These are phyloP conservation scores for Solanum medicagineum DNA, from an alignment of 257 asterid species.

Conservation along the genomic window DNA sequence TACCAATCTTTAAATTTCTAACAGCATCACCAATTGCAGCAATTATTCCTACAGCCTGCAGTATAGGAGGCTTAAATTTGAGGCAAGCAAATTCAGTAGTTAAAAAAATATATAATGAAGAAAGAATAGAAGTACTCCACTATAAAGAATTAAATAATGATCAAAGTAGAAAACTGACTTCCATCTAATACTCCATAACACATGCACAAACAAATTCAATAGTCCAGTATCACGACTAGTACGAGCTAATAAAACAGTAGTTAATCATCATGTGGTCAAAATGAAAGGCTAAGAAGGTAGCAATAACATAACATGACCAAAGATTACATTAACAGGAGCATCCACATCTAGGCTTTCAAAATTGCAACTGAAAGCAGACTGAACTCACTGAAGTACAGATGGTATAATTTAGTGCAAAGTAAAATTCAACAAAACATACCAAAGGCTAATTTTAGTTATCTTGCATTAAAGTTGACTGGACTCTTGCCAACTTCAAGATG, in stretches of 20 bases:
- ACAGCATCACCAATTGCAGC: constrained; percentile 92
- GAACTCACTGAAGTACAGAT: background rate
- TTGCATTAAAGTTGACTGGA: background rate
- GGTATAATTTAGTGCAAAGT: background rate
- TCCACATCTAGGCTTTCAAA: background rate
- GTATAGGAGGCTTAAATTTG: background rate
- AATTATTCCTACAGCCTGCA: constrained; percentile 91
- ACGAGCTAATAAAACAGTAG: background rate
- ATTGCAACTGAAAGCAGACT: background rate
- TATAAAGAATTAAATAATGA: background rate
- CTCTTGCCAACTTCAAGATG: background rate
- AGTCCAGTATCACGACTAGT: background rate
- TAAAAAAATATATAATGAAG: background rate
- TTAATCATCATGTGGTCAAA: background rate
- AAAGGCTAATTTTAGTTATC: background rate
- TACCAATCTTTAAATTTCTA: constrained; percentile 66
- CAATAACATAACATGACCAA: background rate
- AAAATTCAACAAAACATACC: background rate
- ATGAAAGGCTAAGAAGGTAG: background rate
- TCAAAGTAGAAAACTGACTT: background rate
- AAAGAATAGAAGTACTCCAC: background rate
- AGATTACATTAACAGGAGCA: background rate
- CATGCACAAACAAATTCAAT: background rate
- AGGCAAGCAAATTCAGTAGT: background rate
- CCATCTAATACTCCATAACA: background rate